phyloP scores from a whole-genome alignment of 2,329 filamentous ascomycete genomes.

The Magnaporthiopsis incrustans region DNA sequence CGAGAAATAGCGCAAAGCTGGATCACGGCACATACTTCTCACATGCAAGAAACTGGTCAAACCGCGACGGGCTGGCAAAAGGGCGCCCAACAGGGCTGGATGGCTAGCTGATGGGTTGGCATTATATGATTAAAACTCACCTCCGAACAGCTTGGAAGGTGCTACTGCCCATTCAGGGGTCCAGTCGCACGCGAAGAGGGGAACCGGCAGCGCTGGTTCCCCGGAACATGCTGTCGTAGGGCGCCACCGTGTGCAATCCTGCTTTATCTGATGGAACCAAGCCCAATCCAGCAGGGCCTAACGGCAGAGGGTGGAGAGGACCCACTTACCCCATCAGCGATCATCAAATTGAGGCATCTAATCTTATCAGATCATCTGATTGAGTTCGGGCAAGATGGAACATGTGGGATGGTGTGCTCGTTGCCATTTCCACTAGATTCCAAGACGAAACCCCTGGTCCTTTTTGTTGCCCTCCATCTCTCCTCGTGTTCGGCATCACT shows the following conservation, averaged over 20 bases:
- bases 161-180: neutral
- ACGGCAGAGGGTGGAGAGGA: neutral
- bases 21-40: too few species aligned
- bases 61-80: neutral
- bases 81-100: neutral
- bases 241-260: neutral
- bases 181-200: neutral
- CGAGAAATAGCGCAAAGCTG: too few species aligned
- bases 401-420: too few species aligned
- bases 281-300: neutral
- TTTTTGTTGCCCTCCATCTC: too few species aligned
- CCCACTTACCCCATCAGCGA: neutral
- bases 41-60: neutral
- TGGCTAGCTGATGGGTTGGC: neutral
- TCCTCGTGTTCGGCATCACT: too few species aligned
- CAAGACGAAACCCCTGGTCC: too few species aligned
- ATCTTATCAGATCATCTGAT: constrained; percentile 17
- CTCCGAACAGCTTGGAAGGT: neutral
- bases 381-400: neutral
- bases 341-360: constrained; percentile 8
- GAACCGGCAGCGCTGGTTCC: neutral
- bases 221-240: neutral
- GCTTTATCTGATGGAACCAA: constrained; percentile 1
- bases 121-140: neutral
- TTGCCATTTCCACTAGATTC: too few species aligned